Conservation (phyloP, 495 filamentous ascomycete genomes). For the Penicillium lividum region DNA sequence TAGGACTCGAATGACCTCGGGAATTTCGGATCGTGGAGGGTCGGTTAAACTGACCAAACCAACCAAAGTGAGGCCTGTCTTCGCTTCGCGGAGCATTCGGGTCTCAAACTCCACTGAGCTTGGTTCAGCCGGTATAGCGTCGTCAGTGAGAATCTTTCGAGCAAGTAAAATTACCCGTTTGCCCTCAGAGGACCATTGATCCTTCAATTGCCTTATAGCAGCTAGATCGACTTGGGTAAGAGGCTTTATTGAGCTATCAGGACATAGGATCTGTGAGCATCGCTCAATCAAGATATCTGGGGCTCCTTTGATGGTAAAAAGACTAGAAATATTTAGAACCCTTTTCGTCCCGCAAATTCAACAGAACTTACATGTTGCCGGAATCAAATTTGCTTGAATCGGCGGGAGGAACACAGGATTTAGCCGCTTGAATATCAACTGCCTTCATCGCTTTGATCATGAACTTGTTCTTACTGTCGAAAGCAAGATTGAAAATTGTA, state of each 20-base stretch:
- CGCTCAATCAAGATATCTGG: conserved; percentile 62
- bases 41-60: conserved; percentile 68
- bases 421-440: not conserved
- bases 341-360: too few species aligned
- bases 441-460: conserved; percentile 50
- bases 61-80: conserved; percentile 55
- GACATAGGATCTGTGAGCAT: conserved; percentile 50
- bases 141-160: conserved; percentile 51
- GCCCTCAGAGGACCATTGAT: conserved; percentile 63
- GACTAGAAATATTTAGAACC: not conserved
- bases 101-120: conserved; percentile 52
- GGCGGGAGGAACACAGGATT: conserved; percentile 7
- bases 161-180: conserved; percentile 66
- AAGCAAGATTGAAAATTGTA: conserved; percentile 60
- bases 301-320: conserved; percentile 63
- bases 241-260: conserved; percentile 45
- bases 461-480: conserved; percentile 77
- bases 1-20: conserved; percentile 56
- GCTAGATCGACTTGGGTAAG: conserved; percentile 40
- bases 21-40: conserved; percentile 66
- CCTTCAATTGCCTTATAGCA: conserved; percentile 54
- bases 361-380: not conserved
- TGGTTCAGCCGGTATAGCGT: conserved; percentile 31
- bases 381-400: conserved; percentile 20
- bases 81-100: conserved; percentile 49